Percentiles rank a stretch among this genome's conserved stretches.
These are phyloP conservation scores for Apostasia shenzhenica DNA, from an alignment of 106 monocot genomes.

Conservation along the genomic window DNA sequence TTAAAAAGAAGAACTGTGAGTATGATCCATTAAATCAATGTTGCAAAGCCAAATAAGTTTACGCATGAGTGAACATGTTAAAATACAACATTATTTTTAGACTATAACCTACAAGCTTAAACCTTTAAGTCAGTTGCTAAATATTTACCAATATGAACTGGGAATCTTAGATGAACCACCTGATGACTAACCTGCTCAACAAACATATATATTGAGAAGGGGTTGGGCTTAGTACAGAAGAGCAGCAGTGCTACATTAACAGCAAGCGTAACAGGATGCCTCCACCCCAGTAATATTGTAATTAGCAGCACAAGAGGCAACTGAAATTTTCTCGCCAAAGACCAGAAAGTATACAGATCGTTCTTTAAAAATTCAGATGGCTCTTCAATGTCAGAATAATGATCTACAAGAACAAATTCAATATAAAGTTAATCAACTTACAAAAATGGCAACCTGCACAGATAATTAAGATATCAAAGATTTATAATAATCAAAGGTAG, in stretches of 20 bases:
- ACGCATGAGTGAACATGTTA: no score
- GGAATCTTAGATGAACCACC: background rate
- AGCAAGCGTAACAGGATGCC: conserved; percentile 56
- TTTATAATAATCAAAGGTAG: background rate
- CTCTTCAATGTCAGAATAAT: conserved; percentile 21
- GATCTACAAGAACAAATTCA: conserved; percentile 9
- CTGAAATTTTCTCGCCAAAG: conserved; percentile 55
- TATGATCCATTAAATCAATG: no score
- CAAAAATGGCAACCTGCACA: background rate
- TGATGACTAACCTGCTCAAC: conserved; percentile 59
- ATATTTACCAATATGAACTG: background rate
- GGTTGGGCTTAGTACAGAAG: conserved; percentile 70
- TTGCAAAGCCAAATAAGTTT: no score
- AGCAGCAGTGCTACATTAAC: conserved; percentile 61
- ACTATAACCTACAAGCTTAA: no score
- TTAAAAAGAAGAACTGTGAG: no score
- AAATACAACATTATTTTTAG: no score
- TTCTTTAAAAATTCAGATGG: conserved; percentile 43
- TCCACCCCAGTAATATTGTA: conserved; percentile 50
- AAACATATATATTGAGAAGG: conserved; percentile 68
- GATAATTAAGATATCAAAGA: background rate
- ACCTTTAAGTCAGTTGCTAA: no score
- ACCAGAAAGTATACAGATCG: conserved; percentile 47
- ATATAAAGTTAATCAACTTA: background rate
- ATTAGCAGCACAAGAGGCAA: conserved; percentile 50